A percentile compares a stretch with the other conserved stretches of the same genome.
Conservation (phyloP, 176 grass and related monocot genomes). For the Metroxylon sagu region DNA sequence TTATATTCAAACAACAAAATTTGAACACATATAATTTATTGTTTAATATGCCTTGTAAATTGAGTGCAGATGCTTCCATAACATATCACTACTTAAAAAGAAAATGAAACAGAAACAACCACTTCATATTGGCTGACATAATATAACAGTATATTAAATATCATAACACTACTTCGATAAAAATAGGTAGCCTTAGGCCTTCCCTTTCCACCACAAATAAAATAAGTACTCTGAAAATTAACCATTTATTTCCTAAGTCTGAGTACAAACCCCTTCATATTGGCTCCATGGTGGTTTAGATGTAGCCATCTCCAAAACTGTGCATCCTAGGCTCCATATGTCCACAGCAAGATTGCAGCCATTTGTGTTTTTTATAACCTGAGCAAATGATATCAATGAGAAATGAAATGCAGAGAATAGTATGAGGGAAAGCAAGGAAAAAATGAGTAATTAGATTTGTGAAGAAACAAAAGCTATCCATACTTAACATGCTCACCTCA, state of each 20-base stretch:
- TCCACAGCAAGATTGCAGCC: slow-evolving; percentile 97
- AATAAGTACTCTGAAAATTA: too few species aligned
- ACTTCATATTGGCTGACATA: too few species aligned
- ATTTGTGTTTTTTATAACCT: slow-evolving; percentile 95
- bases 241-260: slow-evolving; percentile 11
- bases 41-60: too few species aligned
- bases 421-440: background rate
- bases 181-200: too few species aligned
- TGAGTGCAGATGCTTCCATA: too few species aligned
- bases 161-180: too few species aligned
- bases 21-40: too few species aligned
- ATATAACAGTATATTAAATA: too few species aligned
- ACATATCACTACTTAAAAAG: too few species aligned
- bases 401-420: slow-evolving; percentile 13
- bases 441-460: slow-evolving; percentile 11
- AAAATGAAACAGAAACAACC: too few species aligned
- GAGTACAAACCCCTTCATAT: slow-evolving; percentile 89
- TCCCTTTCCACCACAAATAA: too few species aligned
- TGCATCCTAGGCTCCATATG: slow-evolving; percentile 99
- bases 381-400: slow-evolving; percentile 13
- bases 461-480: slow-evolving; percentile 13
- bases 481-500: slow-evolving; percentile 53
- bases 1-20: too few species aligned
- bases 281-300: slow-evolving; percentile 99
- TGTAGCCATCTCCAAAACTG: slow-evolving; percentile 96